Base-by-base conservation (phyloP, 2,329 filamentous ascomycete species). In the Sclerotinia borealis region DNA sequence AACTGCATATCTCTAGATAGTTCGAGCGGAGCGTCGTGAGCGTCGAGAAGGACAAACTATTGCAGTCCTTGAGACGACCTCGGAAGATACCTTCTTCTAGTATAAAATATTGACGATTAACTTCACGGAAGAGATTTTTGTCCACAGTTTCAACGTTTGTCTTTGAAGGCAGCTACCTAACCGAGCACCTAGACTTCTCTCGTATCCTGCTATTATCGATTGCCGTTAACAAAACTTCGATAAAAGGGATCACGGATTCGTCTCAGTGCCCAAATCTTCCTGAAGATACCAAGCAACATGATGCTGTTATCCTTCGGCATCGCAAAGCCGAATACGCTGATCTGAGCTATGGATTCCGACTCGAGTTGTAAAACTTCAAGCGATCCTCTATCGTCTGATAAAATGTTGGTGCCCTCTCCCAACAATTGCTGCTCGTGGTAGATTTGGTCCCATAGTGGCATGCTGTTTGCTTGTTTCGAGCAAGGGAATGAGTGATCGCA, bases 401-500 rank as follows among this genome's bases (percentile, higher is more conserved):
- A 61, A 34, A 50, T 59, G 34, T 59, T 67, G 8, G 52, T 63
- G 48, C 64, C 67, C 39, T 70, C 68, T 29, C 71, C 70, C 31
- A 69, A 50, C 37, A 70, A 52, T 62, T 72, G 71, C 45, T 70
- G 67, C 59, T 71, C 72, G 68, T 68, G 8, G 68, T 67, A 54
- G 68, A 65, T 55, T 73, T 68, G 52, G 68, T 80, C 72, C 86
- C 83, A 70, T 86, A 87, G 22, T 77, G 77, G 69, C 84, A 87
- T 22, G 77, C 74, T 2, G 77, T 75, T 66, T 82, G 78, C 71
- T 84, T 85, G 69, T 81, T 82, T 59, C 84, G 79, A 79, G 72
- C 84, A 87, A 2, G 84, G 85, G 64, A 81, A 76, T 64, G 81
- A 79, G 64, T 84, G 80, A 71, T 87, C 83, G 72, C 85, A 87